phyloP scores from a whole-genome alignment of 2,329 filamentous ascomycete species.

The Fusarium musae region DNA sequence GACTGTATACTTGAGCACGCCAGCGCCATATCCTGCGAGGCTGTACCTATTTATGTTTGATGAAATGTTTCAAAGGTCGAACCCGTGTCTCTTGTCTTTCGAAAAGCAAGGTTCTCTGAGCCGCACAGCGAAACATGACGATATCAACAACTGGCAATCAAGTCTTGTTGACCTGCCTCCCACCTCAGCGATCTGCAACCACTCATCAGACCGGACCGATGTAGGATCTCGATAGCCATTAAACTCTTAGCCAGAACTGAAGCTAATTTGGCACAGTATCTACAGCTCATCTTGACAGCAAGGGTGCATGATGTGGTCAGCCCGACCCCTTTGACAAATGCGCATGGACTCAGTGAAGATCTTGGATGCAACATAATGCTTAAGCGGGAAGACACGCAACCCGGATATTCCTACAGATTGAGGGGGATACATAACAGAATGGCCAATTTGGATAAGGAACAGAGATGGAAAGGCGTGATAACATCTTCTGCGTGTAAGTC shows the following conservation, averaged over 20 bases:
- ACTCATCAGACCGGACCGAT: not conserved
- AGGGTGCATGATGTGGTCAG: not conserved
- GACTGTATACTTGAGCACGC: not conserved
- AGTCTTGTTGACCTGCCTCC: too few species aligned
- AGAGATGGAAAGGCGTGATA: not conserved
- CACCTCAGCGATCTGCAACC: too few species aligned
- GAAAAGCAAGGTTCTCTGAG: not conserved
- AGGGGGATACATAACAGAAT: not conserved
- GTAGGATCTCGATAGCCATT: not conserved
- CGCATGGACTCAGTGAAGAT: not conserved
- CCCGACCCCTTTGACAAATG: not conserved
- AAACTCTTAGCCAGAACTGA: fast-evolving
- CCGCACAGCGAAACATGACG: not conserved
- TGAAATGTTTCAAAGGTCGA: not conserved
- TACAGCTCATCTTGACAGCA: not conserved
- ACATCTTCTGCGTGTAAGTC: not conserved
- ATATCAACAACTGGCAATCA: not conserved
- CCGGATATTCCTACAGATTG: not conserved
- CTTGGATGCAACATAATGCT: not conserved
- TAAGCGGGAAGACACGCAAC: not conserved
- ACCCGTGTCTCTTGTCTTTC: fast-evolving
- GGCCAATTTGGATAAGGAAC: not conserved
- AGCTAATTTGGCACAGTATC: not conserved
- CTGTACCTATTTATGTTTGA: not conserved
- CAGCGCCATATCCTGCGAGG: fast-evolving